A percentile compares a stretch with the other conserved stretches of the same genome.
phyloP scores from a whole-genome alignment of 805 yeast species.

The Schwanniomyces vanrijiae region DNA sequence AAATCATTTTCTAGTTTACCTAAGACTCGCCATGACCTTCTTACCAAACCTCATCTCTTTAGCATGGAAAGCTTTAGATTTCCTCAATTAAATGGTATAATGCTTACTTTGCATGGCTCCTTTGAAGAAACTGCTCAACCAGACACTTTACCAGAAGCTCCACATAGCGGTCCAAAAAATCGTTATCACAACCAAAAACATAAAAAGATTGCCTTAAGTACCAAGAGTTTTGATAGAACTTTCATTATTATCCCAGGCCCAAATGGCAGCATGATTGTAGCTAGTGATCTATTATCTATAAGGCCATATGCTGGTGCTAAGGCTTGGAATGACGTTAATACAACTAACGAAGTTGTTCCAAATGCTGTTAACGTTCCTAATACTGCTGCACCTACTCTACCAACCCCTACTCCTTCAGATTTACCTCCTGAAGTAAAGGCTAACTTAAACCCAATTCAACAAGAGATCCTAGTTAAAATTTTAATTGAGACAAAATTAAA shows the following conservation, averaged over 20 bases:
- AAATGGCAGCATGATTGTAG: slow-evolving; percentile 72
- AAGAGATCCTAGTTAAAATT: slow-evolving; percentile 62
- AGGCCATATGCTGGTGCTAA: slow-evolving; percentile 57
- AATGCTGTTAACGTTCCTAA: slow-evolving; percentile 2
- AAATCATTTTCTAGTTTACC: slow-evolving; percentile 70
- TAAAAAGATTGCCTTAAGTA: slow-evolving; percentile 42
- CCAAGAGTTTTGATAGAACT: slow-evolving; percentile 83
- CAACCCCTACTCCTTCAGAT: slow-evolving; percentile 29
- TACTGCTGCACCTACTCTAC: slow-evolving; percentile 9
- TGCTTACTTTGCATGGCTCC: slow-evolving; percentile 80
- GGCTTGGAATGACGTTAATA: slow-evolving; percentile 48
- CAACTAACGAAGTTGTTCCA: slow-evolving; percentile 1
- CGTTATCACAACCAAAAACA: slow-evolving; percentile 18
- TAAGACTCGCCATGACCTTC: slow-evolving; percentile 69
- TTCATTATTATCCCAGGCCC: slow-evolving; percentile 75
- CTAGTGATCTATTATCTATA: slow-evolving; percentile 76
- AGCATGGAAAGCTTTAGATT: slow-evolving; percentile 77
- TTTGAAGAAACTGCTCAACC: slow-evolving; percentile 70
- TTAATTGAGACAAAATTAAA: slow-evolving; percentile 73
- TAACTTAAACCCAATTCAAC: slow-evolving; percentile 54
- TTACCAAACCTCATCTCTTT: slow-evolving; percentile 61
- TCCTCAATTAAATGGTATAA: slow-evolving; percentile 72
- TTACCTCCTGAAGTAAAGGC: slow-evolving; percentile 57
- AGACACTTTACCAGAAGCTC: slow-evolving; percentile 24
- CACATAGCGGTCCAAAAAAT: slow-evolving; percentile 12